phyloP scores from a whole-genome alignment of 2,329 filamentous ascomycete species.

The Trichoderma endophyticum region DNA sequence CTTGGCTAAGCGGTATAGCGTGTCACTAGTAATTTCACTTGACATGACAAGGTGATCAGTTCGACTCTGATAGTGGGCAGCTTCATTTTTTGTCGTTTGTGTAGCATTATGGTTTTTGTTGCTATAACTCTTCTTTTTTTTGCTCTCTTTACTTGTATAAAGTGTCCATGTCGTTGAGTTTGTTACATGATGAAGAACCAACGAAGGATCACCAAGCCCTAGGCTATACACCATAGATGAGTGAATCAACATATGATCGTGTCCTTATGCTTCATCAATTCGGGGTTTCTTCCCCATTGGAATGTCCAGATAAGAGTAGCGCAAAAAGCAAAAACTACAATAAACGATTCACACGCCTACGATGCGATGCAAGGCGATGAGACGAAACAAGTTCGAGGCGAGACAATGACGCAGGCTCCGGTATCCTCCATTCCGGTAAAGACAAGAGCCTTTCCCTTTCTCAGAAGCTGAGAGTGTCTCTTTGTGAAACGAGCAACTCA shows the following conservation, averaged over 20 bases:
- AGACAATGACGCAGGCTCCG: neutral
- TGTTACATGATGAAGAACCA: neutral
- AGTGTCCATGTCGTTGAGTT: neutral
- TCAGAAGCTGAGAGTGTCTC: neutral
- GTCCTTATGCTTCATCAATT: neutral
- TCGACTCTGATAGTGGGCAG: slow-evolving; percentile 18
- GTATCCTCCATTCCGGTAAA: slow-evolving; percentile 4
- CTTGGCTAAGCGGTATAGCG: slow-evolving; percentile 19
- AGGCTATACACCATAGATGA: neutral
- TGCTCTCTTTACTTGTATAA: neutral
- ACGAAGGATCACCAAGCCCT: neutral
- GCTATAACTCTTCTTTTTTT: neutral
- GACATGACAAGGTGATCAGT: slow-evolving; percentile 19
- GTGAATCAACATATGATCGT: neutral
- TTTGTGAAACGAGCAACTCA: neutral
- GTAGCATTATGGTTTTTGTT: neutral
- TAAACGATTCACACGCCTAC: neutral
- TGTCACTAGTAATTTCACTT: slow-evolving; percentile 15
- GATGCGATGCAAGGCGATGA: neutral
- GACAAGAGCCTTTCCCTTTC: neutral
- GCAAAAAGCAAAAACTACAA: neutral
- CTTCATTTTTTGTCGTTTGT: neutral
- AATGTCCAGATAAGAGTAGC: neutral
- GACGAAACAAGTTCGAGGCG: neutral
- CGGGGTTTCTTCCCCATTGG: neutral